phyloP scores from a whole-genome alignment of 1,284 basidiomycete species.

The Cutaneotrichosporon sp. region DNA sequence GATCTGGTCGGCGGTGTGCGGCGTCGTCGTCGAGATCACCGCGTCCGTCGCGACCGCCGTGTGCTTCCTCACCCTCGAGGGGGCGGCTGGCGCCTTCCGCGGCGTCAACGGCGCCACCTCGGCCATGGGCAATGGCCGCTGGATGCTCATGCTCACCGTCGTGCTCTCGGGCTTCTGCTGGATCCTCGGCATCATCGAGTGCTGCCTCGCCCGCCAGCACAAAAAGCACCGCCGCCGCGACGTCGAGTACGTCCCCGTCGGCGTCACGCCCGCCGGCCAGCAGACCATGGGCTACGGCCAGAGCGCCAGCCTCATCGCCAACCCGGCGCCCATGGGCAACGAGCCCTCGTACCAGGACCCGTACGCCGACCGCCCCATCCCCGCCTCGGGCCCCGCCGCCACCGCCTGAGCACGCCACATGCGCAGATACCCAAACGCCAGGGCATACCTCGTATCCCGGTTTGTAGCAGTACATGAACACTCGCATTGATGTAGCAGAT shows the following conservation, averaged over 20 bases:
- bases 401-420: too few relatives aligned
- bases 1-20: not conserved
- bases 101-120: not conserved
- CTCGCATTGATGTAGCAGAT: too few relatives aligned
- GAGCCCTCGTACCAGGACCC: not conserved
- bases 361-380: not conserved
- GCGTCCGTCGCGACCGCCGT: not conserved
- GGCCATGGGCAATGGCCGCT: not conserved
- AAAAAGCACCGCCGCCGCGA: not conserved
- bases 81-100: not conserved
- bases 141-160: not conserved
- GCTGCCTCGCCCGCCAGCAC: slow-evolving; percentile 6
- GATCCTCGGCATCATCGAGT: slow-evolving; percentile 6
- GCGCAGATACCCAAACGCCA: too few relatives aligned
- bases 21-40: not conserved
- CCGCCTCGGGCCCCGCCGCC: too few relatives aligned
- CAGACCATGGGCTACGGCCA: not conserved
- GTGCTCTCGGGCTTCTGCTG: slow-evolving; percentile 4
- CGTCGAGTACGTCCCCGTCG: slow-evolving; percentile 1
- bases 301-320: not conserved
- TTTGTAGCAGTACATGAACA: too few relatives aligned
- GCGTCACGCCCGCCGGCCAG: not conserved
- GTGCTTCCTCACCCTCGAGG: not conserved
- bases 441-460: too few relatives aligned
- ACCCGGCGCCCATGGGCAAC: not conserved